Conservation (phyloP, 495 filamentous ascomycete species). For the Aspergillus sclerotiicarbonarius region DNA sequence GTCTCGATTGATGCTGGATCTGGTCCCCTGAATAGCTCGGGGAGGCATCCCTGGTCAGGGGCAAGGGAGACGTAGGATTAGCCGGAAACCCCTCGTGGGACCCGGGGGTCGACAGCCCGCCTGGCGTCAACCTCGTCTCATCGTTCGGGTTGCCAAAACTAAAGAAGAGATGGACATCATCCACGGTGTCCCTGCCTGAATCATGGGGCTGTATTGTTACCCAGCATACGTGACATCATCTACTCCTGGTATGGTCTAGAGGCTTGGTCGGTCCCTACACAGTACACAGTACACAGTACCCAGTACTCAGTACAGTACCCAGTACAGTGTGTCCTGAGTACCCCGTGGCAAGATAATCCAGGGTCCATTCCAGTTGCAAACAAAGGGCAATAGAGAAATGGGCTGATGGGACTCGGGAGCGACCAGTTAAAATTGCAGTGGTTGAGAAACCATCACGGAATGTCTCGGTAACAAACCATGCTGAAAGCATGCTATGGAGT, state of each 20-base stretch:
- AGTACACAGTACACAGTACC: background rate
- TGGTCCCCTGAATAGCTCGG: background rate
- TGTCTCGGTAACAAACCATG: slow-evolving; percentile 4
- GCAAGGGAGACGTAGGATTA: too few species aligned
- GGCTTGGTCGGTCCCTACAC: background rate
- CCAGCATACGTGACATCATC: slow-evolving; percentile 7
- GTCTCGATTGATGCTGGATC: background rate
- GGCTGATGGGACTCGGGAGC: background rate
- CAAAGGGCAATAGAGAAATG: background rate
- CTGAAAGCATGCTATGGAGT: background rate
- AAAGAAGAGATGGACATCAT: background rate
- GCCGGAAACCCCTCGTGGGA: too few species aligned
- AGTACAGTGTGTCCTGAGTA: too few species aligned
- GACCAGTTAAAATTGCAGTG: background rate
- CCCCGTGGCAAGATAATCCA: too few species aligned
- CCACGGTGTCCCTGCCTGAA: background rate
- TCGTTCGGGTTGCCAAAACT: background rate
- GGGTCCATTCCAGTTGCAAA: background rate
- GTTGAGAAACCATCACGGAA: slow-evolving; percentile 5
- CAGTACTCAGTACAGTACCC: too few species aligned
- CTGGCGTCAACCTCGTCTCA: too few species aligned
- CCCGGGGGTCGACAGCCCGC: too few species aligned
- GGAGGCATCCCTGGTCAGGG: too few species aligned
- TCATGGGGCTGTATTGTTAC: slow-evolving; percentile 3
- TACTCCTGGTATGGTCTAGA: background rate